Percentiles rank a stretch among this genome's conserved stretches.
These are phyloP conservation scores for Xerocomus spinulosus DNA, from an alignment of 768 basidiomycete genomes.

Conservation along the genomic window DNA sequence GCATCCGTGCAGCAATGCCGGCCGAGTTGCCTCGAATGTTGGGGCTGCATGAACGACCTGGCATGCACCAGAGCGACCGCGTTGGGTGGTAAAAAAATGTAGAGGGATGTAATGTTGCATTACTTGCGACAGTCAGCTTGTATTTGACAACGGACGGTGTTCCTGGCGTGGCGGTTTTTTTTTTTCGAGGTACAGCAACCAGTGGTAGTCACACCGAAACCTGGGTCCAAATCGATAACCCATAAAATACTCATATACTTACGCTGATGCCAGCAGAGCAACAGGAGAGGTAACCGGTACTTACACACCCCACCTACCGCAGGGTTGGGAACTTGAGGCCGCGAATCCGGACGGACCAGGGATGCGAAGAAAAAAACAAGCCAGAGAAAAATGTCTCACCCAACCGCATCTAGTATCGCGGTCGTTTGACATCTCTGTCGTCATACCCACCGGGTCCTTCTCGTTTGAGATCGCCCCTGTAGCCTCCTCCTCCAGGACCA, in stretches of 20 bases:
- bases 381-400: constrained; percentile 31
- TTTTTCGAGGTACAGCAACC: constrained; percentile 9
- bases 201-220: constrained; percentile 4
- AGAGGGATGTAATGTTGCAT: too few relatives aligned
- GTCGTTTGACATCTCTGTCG: constrained; percentile 77
- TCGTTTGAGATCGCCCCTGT: constrained; percentile 72
- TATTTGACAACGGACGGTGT: constrained; percentile 2
- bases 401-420: constrained; percentile 61
- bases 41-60: not conserved
- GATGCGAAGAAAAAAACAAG: constrained; percentile 22
- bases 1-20: not conserved
- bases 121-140: too few relatives aligned
- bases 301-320: constrained; percentile 34
- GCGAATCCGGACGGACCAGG: constrained; percentile 19
- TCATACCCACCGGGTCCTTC: constrained; percentile 72
- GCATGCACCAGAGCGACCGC: not conserved
- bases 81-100: too few relatives aligned
- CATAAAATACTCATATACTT: constrained; percentile 33
- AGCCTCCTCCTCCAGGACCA: constrained; percentile 49
- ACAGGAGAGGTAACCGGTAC: constrained; percentile 28
- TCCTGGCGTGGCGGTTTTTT: constrained; percentile 22
- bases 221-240: constrained; percentile 1
- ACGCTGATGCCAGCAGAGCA: constrained; percentile 27
- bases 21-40: not conserved
- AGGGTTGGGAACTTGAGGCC: constrained; percentile 24